These are phyloP conservation scores for Populus tremula DNA, from an alignment of 345 rosid genomes.

Conservation along the genomic window DNA sequence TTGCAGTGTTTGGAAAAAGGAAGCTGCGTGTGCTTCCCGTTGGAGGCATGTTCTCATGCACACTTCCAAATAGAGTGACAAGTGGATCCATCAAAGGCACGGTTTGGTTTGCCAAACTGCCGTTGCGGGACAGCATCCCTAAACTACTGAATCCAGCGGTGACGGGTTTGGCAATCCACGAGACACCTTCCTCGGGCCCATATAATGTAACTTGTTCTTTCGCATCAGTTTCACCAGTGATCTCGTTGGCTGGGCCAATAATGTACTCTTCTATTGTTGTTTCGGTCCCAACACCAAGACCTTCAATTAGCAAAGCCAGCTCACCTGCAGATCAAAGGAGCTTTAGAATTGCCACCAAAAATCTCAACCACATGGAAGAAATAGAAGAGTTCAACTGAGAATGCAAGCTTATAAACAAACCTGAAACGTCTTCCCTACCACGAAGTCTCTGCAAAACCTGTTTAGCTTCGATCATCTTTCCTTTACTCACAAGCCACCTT, in stretches of 20 bases:
- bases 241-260: constrained; percentile 25
- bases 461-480: constrained; percentile 38
- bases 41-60: constrained; percentile 38
- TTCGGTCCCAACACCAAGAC: constrained; percentile 39
- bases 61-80: constrained; percentile 42
- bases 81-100: constrained; percentile 42
- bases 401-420: constrained; percentile 4
- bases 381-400: not conserved
- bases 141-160: constrained; percentile 21
- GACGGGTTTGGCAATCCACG: constrained; percentile 38
- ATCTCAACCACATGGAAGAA: not conserved
- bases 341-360: not conserved
- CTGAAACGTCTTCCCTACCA: constrained; percentile 44
- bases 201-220: constrained; percentile 17
- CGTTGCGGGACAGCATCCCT: constrained; percentile 31
- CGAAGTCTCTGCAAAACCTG: constrained; percentile 37
- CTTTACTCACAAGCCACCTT: constrained; percentile 49
- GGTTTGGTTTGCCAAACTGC: constrained; percentile 31
- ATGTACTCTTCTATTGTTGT: constrained; percentile 36
- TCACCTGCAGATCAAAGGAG: constrained; percentile 30
- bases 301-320: constrained; percentile 46
- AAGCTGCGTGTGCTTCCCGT: constrained; percentile 26
- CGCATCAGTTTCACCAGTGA: not conserved
- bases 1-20: constrained; percentile 29
- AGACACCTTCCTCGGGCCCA: constrained; percentile 26